These are phyloP conservation scores for Trichoderma koningiopsis DNA, from an alignment of 2,329 filamentous ascomycete species.

Conservation along the genomic window DNA sequence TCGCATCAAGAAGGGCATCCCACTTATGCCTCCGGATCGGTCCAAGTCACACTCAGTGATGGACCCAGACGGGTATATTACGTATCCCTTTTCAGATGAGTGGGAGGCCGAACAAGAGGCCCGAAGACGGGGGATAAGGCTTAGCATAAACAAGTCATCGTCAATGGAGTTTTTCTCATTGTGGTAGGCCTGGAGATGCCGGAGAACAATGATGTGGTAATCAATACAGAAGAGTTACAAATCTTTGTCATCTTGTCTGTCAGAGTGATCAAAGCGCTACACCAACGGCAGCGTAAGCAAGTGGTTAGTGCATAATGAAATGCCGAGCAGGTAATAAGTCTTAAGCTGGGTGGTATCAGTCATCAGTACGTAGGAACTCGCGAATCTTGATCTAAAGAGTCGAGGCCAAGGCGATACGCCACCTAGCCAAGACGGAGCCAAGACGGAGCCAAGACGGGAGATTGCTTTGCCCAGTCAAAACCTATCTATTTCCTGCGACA, in stretches of 20 bases:
- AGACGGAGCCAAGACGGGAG: background rate
- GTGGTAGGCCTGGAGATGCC: background rate
- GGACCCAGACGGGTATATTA: background rate
- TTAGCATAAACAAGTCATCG: background rate
- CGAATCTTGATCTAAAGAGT: background rate
- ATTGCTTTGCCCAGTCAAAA: background rate
- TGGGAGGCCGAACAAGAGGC: background rate
- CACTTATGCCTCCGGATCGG: background rate
- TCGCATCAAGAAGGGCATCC: background rate
- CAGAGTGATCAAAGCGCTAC: background rate
- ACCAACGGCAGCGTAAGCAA: background rate
- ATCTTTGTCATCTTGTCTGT: background rate
- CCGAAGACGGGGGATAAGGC: background rate
- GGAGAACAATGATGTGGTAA: background rate
- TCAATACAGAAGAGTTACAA: background rate
- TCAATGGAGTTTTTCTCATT: background rate
- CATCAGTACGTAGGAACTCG: background rate
- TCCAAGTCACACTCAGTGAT: background rate
- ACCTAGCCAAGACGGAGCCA: background rate
- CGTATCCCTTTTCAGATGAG: background rate
- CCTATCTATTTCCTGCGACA: background rate
- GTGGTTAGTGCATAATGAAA: background rate
- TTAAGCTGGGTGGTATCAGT: background rate
- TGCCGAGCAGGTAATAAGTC: background rate
- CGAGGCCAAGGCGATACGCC: background rate